Evolutionary conservation across 2,329 filamentous ascomycete genomes (phyloP).

Genomic region (Periconia sp.): DNA sequence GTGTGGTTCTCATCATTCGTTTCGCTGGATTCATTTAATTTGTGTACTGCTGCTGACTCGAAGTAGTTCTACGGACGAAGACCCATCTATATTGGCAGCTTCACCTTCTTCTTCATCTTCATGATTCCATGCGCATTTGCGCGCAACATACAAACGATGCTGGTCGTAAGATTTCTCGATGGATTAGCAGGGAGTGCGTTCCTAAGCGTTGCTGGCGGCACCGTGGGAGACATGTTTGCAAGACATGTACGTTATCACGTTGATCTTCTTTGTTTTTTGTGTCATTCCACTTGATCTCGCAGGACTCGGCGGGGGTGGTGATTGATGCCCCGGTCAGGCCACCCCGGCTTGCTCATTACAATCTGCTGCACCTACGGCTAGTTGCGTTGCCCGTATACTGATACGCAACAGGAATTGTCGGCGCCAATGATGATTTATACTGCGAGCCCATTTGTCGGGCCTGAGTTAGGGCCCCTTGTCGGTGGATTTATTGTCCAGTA

Average conservation of each 20-base stretch:
- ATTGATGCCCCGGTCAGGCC: too few species aligned
- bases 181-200: constrained; percentile 68
- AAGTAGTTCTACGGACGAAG: constrained; percentile 75
- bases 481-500: constrained; percentile 84
- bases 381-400: background rate
- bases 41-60: constrained; percentile 1
- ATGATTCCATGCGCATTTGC: constrained; percentile 80
- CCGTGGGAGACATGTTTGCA: constrained; percentile 67
- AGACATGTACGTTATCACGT: constrained; percentile 30
- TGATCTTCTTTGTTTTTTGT: background rate
- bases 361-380: background rate
- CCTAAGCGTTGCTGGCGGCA: constrained; percentile 75
- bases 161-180: constrained; percentile 76
- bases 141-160: constrained; percentile 77
- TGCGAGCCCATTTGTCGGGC: constrained; percentile 55
- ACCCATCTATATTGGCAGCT: constrained; percentile 77
- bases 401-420: constrained; percentile 60
- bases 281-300: background rate
- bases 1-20: constrained; percentile 7
- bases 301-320: background rate
- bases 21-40: background rate
- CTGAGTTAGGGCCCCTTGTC: constrained; percentile 60
- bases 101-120: constrained; percentile 75
- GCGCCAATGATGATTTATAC: constrained; percentile 79
- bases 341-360: too few species aligned